A percentile compares a stretch with the other conserved stretches of the same genome.
Conservation (phyloP, 352 stramenopile species). For the Globisporangium solare region DNA sequence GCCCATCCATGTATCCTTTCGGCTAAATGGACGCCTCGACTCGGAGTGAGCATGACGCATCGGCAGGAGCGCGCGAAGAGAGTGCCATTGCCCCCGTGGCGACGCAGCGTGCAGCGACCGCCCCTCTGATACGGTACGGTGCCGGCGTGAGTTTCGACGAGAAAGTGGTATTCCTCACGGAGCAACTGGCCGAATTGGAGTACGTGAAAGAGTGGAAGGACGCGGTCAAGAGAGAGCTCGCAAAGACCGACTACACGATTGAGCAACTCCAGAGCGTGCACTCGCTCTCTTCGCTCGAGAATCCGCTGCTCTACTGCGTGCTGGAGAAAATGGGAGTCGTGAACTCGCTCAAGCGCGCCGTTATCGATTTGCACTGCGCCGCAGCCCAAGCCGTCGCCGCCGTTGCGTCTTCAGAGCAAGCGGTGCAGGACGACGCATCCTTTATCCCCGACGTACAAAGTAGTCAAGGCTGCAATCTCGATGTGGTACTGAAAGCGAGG, state of each 20-base stretch:
- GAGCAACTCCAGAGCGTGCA: slow-evolving; percentile 31
- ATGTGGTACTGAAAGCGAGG: slow-evolving; percentile 35
- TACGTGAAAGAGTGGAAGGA: slow-evolving; percentile 51
- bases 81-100: too few relatives aligned
- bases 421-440: slow-evolving; percentile 21
- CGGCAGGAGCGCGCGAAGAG: too few relatives aligned
- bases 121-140: slow-evolving; percentile 13
- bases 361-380: slow-evolving; percentile 60
- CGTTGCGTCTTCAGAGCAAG: slow-evolving; percentile 18
- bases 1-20: too few relatives aligned
- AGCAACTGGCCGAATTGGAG: slow-evolving; percentile 36
- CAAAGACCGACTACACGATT: slow-evolving; percentile 36
- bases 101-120: neutral
- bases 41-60: too few relatives aligned
- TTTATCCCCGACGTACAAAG: slow-evolving; percentile 18
- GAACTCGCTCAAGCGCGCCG: slow-evolving; percentile 42
- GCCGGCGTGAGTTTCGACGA: slow-evolving; percentile 34
- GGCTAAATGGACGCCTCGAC: too few relatives aligned
- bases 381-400: slow-evolving; percentile 17
- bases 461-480: slow-evolving; percentile 29
- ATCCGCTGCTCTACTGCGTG: slow-evolving; percentile 35
- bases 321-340: slow-evolving; percentile 57
- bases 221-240: slow-evolving; percentile 41
- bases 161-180: slow-evolving; percentile 37
- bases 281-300: slow-evolving; percentile 13